These are phyloP conservation scores for Shiraia bambusicola DNA, from an alignment of 2,329 filamentous ascomycete genomes.

Conservation along the genomic window DNA sequence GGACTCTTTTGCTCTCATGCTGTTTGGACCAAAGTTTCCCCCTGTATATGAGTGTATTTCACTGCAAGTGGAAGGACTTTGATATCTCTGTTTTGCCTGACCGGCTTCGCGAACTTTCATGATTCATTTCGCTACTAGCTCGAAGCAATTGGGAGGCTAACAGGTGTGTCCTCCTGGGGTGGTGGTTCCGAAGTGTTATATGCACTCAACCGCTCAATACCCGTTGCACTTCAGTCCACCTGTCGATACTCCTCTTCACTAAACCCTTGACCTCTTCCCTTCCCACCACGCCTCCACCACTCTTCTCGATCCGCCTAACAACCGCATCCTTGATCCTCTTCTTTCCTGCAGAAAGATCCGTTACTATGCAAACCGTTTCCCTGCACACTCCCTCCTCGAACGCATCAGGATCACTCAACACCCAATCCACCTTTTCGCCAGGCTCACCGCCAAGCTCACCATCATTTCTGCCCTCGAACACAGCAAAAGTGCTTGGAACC, in stretches of 20 bases:
- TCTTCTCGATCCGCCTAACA: slow-evolving; percentile 75
- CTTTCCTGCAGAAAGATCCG: slow-evolving; percentile 63
- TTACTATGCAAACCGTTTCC: slow-evolving; percentile 79
- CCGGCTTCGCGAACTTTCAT: too few relatives aligned
- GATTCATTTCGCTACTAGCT: too few relatives aligned
- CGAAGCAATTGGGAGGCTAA: neutral
- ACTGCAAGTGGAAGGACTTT: too few relatives aligned
- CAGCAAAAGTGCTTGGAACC: slow-evolving; percentile 73
- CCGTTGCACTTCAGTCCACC: slow-evolving; percentile 62
- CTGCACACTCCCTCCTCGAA: slow-evolving; percentile 84
- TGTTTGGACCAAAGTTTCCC: too few relatives aligned
- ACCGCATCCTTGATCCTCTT: slow-evolving; percentile 69
- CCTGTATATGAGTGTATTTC: too few relatives aligned
- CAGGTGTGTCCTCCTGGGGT: too few relatives aligned
- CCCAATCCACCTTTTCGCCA: slow-evolving; percentile 58
- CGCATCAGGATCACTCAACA: slow-evolving; percentile 83
- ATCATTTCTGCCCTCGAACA: slow-evolving; percentile 57
- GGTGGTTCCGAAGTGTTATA: too few relatives aligned
- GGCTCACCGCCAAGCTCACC: slow-evolving; percentile 36
- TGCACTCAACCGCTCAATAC: slow-evolving; percentile 22
- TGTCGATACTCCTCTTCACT: slow-evolving; percentile 59
- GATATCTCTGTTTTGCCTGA: too few relatives aligned
- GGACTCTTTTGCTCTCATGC: too few relatives aligned
- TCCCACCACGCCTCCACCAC: slow-evolving; percentile 72
- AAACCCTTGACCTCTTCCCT: slow-evolving; percentile 63